Percentiles rank a stretch among this genome's conserved stretches.
phyloP scores from a whole-genome alignment of 164 flowering plant genomes.

The Aristolochia californica region DNA sequence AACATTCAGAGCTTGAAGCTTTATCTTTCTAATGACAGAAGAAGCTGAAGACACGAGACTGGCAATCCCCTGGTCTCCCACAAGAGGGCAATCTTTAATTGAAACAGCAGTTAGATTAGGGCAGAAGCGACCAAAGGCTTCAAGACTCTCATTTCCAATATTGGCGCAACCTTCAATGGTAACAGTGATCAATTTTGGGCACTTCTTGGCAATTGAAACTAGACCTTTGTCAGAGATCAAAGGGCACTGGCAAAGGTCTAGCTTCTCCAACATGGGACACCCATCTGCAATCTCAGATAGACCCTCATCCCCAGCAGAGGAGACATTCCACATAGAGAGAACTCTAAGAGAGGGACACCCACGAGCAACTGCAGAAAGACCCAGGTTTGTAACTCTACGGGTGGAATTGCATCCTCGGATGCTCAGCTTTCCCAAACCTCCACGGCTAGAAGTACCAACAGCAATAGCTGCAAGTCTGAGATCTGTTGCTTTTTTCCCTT shows the following conservation, averaged over 20 bases:
- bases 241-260: conserved; percentile 63
- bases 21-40: conserved; percentile 39
- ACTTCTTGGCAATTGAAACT: conserved; percentile 57
- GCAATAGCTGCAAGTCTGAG: conserved; percentile 64
- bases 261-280: conserved; percentile 59
- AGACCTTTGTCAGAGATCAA: conserved; percentile 50
- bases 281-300: conserved; percentile 55
- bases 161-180: conserved; percentile 54
- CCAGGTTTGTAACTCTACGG: conserved; percentile 41
- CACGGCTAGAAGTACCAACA: conserved; percentile 52
- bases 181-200: conserved; percentile 46
- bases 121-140: conserved; percentile 52
- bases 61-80: conserved; percentile 77
- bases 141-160: conserved; percentile 53
- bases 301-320: conserved; percentile 57
- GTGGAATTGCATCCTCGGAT: conserved; percentile 36
- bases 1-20: conserved; percentile 55
- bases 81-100: conserved; percentile 58
- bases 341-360: conserved; percentile 61
- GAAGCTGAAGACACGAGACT: conserved; percentile 48
- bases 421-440: conserved; percentile 70
- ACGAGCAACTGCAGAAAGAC: conserved; percentile 50
- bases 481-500: conserved; percentile 72
- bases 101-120: conserved; percentile 42
- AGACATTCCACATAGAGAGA: conserved; percentile 59